phyloP scores from a whole-genome alignment of 1,284 basidiomycete genomes.

The Blastosporella zonata region DNA sequence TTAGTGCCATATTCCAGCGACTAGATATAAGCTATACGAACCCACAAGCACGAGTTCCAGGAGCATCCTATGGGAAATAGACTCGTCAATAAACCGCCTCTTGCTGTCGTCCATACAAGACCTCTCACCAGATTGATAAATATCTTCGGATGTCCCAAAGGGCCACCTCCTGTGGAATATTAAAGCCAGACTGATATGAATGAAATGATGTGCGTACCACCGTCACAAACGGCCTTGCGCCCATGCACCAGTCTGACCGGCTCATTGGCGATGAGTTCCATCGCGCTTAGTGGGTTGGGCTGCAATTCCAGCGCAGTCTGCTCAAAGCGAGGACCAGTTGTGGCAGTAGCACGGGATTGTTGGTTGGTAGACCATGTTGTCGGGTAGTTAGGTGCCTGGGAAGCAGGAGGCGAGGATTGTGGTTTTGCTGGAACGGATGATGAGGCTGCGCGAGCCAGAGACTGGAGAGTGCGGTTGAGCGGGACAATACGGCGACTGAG shows the following conservation, averaged over 20 bases:
- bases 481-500: constrained; percentile 22
- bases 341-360: constrained; percentile 51
- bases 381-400: constrained; percentile 79
- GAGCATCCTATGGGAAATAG: constrained; percentile 56
- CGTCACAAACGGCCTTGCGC: constrained; percentile 89
- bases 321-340: constrained; percentile 81
- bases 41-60: constrained; percentile 78
- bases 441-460: constrained; percentile 17
- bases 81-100: not conserved
- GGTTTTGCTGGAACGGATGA: constrained; percentile 32
- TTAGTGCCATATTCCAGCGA: constrained; percentile 16
- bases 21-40: constrained; percentile 33
- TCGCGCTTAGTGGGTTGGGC: constrained; percentile 88
- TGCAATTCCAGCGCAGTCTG: constrained; percentile 86
- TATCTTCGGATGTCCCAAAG: constrained; percentile 95
- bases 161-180: constrained; percentile 73
- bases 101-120: not conserved
- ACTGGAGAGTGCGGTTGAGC: constrained; percentile 14
- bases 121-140: constrained; percentile 86
- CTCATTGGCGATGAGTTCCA: constrained; percentile 85
- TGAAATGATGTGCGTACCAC: constrained; percentile 60
- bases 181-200: not conserved
- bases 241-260: constrained; percentile 80
- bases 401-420: constrained; percentile 29
- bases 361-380: constrained; percentile 80